Base-by-base conservation (phyloP, 805 yeast species). In the Candida sonorensis region DNA sequence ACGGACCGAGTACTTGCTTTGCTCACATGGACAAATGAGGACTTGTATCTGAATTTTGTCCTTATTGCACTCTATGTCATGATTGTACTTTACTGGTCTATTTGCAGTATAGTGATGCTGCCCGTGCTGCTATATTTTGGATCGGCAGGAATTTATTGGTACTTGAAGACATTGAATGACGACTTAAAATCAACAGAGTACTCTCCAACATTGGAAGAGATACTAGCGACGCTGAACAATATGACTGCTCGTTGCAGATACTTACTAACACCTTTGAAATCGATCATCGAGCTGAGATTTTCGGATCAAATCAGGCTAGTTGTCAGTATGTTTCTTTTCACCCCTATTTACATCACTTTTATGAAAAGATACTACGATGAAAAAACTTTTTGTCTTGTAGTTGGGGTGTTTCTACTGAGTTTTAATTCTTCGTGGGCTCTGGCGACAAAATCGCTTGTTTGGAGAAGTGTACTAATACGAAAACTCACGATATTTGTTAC, bases 21-120 rank as follows among this genome's bases (percentile, higher is more conserved):
- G 10, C 38, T 71, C 14, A 71, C 78, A 1, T 73, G 80, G 80
- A 72, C 80, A 1, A 69, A 70, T 37, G 67, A 61, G 4, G 71
- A 69, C 34, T 53, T 67, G 8, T 69, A 67, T 41, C 57, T 57
- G 37, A 73, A 71, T 42, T 62, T 69, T 35, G 45, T 72, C 6
- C 23, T 63, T 1, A 54, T 69, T 20, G 62, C 62, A 4, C 38
- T 47, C 1, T 67, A 64, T 40, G 55, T 66, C 10, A 51, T 60
- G 20, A 19, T 63, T 1, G 62, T 70, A 10, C 41, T 61, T 44
- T 62, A 69, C 40, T 72, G 78, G 78, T 36, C 51, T 4, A 23
- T 46, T 8, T 36, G 67, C 16, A 50, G 63, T 17, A 36, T 49
- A 23, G 42, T 64, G 19, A 35, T 63, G 0, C 37, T 72, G 10